These are phyloP conservation scores for Pulveroboletus frians DNA, from an alignment of 768 basidiomycete genomes.

Conservation along the genomic window DNA sequence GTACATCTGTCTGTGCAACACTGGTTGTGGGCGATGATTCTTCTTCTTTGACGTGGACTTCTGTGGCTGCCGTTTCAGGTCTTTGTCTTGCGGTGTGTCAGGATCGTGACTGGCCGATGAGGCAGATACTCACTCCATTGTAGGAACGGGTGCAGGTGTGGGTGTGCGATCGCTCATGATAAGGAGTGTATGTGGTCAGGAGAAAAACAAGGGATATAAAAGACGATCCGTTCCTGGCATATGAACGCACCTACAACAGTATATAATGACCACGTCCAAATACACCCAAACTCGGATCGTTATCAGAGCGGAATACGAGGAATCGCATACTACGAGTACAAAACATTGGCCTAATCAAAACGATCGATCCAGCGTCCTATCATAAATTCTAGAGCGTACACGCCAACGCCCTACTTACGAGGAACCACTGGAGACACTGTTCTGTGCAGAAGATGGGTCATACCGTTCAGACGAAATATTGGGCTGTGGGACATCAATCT, in stretches of 20 bases:
- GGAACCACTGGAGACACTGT: constrained; percentile 3
- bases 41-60: constrained; percentile 14
- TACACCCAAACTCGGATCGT: constrained; percentile 18
- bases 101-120: not conserved
- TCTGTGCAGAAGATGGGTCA: constrained; percentile 21
- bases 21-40: constrained; percentile 10
- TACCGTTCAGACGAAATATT: constrained; percentile 34
- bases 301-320: constrained; percentile 8
- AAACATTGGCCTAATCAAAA: not conserved
- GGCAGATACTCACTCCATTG: constrained; percentile 13
- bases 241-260: constrained; percentile 1
- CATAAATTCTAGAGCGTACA: not conserved
- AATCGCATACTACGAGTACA: not conserved
- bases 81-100: constrained; percentile 16
- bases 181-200: constrained; percentile 27
- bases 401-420: constrained; percentile 9
- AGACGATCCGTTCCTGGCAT: constrained; percentile 14
- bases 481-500: constrained; percentile 27
- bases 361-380: not conserved
- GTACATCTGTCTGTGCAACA: not conserved
- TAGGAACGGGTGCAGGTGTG: not conserved
- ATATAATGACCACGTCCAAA: constrained; percentile 16
- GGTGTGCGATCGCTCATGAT: constrained; percentile 26
- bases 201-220: not conserved
- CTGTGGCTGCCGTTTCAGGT: not conserved